These are phyloP conservation scores for Graphilbum fragrans DNA, from an alignment of 2,329 filamentous ascomycete genomes.

Conservation along the genomic window DNA sequence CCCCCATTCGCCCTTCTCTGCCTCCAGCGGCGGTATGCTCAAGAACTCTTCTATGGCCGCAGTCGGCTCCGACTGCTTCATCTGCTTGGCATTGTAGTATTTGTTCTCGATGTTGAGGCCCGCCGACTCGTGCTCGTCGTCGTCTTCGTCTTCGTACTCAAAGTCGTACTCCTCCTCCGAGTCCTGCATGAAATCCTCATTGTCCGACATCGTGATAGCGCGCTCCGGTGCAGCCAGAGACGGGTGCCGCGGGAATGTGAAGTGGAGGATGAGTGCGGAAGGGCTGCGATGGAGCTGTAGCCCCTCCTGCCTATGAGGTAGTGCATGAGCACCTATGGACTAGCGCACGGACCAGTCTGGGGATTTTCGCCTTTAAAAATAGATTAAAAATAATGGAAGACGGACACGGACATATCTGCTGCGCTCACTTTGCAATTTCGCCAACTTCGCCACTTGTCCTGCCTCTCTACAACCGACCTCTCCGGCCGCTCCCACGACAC, in stretches of 20 bases:
- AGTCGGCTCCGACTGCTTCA: conserved; percentile 76
- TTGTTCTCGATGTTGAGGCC: conserved; percentile 98
- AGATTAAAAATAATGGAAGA: too few species aligned
- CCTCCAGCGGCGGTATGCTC: conserved; percentile 70
- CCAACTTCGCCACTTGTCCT: background rate
- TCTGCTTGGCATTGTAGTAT: conserved; percentile 98
- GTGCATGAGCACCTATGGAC: too few species aligned
- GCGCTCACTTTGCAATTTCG: too few species aligned
- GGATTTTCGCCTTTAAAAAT: too few species aligned
- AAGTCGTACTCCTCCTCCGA: conserved; percentile 93
- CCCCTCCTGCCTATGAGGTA: too few species aligned
- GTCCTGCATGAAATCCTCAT: conserved; percentile 90
- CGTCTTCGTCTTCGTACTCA: conserved; percentile 86
- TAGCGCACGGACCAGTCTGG: too few species aligned
- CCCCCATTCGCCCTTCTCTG: conserved; percentile 94
- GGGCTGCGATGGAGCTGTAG: too few species aligned
- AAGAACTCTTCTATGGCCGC: conserved; percentile 88
- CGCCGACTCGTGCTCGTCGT: conserved; percentile 76
- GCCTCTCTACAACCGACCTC: background rate
- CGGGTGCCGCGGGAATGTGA: background rate
- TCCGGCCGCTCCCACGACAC: background rate
- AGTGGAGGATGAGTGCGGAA: too few species aligned
- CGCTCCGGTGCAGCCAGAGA: background rate
- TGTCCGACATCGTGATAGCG: conserved; percentile 57
- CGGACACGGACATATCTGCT: too few species aligned